Base-by-base conservation (phyloP, 345 rosid genomes). In the Crucihimalaya himalaica region DNA sequence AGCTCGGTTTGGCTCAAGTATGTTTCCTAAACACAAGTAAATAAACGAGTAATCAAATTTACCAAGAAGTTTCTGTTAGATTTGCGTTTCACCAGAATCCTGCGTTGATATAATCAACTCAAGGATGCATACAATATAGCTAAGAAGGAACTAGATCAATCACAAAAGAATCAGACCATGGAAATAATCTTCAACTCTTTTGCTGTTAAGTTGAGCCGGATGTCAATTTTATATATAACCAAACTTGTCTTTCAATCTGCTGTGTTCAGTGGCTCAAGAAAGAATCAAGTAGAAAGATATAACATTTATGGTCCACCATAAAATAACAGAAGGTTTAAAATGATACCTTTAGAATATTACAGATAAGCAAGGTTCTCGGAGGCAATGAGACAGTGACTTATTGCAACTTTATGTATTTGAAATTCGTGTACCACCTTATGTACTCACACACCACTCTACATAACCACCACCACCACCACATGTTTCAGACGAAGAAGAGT, bases 391-490 rank as follows among this genome's bases (percentile, higher is more conserved):
- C 55, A 53, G 14, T 19, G 40, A 69, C 79, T 69, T 74, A 78
- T 81, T 73, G 81, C 68, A 78, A 66, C 73, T 76, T 77, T 70
- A 80, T 82, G 83, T 83, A 87, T 86, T 79, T 66, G 80, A 80
- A 79, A 81, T 84, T 81, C 39, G 86, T 91, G 85, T 93, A 82
- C 85, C 87, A 76, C 81, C 82, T 85, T 85, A 82, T 87, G 78
- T 84, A 94, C 87, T 87, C 88, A 87, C 89, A 82, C 80, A 82
- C 79, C 85, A 81, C 83, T 84, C 93, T 87, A 88, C 86, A 87
- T 81, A 45, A 74, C 73, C 78, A 85, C 70, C 73, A 65, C 32
- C 79, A 83, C 32, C 79, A 83, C 78, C 85, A 66, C 71, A 83
- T 74, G 84, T 92, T 84, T 85, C 86, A 83, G 58, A 81, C 68